Percentiles rank a stretch among this genome's conserved stretches.
phyloP scores from a whole-genome alignment of 108 stramenopile species.

The Skeletonema menzelii region DNA sequence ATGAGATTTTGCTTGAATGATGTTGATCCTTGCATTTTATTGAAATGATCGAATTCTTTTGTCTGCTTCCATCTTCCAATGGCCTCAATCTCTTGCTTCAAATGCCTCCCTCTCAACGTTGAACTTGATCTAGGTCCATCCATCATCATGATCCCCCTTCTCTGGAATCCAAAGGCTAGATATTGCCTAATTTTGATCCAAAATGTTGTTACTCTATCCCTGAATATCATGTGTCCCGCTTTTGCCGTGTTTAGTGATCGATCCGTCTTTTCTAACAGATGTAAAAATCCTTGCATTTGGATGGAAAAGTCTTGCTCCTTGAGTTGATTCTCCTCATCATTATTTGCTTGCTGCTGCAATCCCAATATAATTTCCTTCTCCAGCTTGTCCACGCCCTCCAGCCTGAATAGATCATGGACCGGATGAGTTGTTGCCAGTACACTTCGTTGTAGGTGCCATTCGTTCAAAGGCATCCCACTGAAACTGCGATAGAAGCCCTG shows the following conservation, averaged over 20 bases:
- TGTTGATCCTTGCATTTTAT: not conserved
- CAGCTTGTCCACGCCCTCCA: conserved; percentile 31
- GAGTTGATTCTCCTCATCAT: not conserved
- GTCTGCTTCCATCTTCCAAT: conserved; percentile 42
- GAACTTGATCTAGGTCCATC: not conserved
- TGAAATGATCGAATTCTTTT: conserved; percentile 11
- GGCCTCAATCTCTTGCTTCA: conserved; percentile 44
- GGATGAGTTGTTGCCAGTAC: conserved; percentile 4
- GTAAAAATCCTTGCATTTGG: not conserved
- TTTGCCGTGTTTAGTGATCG: not conserved
- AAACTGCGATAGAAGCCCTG: conserved; percentile 20
- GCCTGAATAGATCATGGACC: not conserved
- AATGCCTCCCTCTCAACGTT: conserved; percentile 27
- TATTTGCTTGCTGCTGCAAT: not conserved
- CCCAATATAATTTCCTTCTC: conserved; percentile 26
- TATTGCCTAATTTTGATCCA: not conserved
- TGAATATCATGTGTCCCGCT: not conserved
- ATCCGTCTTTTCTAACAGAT: not conserved
- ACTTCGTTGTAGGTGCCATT: conserved; percentile 25
- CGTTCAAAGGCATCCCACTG: conserved; percentile 18
- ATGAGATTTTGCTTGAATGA: conserved; percentile 15
- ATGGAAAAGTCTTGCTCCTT: not conserved
- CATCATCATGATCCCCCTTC: not conserved
- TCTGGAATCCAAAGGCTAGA: not conserved
- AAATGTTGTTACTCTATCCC: not conserved